Percentiles rank a stretch among this genome's conserved stretches.
phyloP scores from a whole-genome alignment of 352 stramenopile genomes.

The Phytophthora capsici region DNA sequence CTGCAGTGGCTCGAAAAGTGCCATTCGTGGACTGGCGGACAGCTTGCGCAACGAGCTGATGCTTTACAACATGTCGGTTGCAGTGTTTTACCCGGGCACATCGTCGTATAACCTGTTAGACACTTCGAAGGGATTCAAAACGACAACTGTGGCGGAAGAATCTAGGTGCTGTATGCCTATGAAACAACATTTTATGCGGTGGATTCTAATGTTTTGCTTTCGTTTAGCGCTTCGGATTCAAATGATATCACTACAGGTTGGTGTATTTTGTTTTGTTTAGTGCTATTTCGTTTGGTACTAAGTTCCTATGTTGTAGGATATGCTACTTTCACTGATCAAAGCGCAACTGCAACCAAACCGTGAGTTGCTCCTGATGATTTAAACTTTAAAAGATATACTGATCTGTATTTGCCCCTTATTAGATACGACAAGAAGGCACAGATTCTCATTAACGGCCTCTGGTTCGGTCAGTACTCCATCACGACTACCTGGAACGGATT shows the following conservation, averaged over 20 bases:
- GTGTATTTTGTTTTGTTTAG: neutral
- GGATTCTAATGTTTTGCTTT: neutral
- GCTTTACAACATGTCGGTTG: conserved; percentile 80
- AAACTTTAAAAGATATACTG: neutral
- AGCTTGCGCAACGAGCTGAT: conserved; percentile 80
- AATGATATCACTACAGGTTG: conserved; percentile 30
- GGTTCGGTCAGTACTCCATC: conserved; percentile 65
- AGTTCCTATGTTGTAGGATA: conserved; percentile 34
- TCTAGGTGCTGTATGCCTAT: conserved; percentile 7
- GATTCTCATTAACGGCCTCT: conserved; percentile 63
- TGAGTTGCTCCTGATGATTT: conserved; percentile 14
- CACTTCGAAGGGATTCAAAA: conserved; percentile 14
- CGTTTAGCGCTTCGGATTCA: conserved; percentile 10
- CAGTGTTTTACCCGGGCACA: conserved; percentile 90
- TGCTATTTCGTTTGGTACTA: neutral
- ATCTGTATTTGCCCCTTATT: neutral
- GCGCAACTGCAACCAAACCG: conserved; percentile 20
- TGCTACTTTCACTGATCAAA: conserved; percentile 41
- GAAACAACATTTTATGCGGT: neutral
- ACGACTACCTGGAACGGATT: conserved; percentile 62
- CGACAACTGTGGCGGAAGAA: conserved; percentile 1
- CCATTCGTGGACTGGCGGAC: conserved; percentile 91
- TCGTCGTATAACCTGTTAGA: conserved; percentile 34
- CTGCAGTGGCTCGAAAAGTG: conserved; percentile 92
- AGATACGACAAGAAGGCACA: conserved; percentile 53